Evolutionary conservation across 495 filamentous ascomycete species (phyloP).

Genomic region (Venustampulla echinocandica): DNA sequence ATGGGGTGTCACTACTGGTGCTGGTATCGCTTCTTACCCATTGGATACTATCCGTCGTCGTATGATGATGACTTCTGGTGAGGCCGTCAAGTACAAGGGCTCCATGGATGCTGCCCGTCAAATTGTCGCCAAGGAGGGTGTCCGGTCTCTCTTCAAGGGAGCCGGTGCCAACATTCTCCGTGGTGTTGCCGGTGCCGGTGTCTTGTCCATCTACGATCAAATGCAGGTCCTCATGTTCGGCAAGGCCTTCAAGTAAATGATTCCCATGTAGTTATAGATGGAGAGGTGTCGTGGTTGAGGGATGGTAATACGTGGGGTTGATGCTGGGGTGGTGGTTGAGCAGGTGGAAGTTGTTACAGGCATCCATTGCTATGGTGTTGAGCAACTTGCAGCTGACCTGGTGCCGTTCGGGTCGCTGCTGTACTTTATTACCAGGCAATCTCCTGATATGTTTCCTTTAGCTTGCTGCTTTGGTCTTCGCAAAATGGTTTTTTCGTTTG

Average conservation of each 20-base stretch:
- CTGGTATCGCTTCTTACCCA: conserved; percentile 99
- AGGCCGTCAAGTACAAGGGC: conserved; percentile 98
- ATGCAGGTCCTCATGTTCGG: conserved; percentile 97
- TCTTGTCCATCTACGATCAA: conserved; percentile 99
- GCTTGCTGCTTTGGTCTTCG: conserved; percentile 19
- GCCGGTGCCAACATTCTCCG: conserved; percentile 99
- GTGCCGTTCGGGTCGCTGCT: conserved; percentile 35
- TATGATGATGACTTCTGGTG: conserved; percentile 98
- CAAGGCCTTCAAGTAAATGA: conserved; percentile 94
- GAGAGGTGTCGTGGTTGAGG: conserved; percentile 16
- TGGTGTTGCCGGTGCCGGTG: conserved; percentile 99
- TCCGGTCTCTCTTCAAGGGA: conserved; percentile 99
- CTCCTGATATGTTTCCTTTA: conserved; percentile 44
- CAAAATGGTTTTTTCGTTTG: conserved; percentile 17
- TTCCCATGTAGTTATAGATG: conserved; percentile 23
- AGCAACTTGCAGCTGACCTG: conserved; percentile 29
- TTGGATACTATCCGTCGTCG: conserved; percentile 99
- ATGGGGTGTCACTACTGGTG: conserved; percentile 99
- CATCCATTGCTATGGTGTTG: conserved; percentile 38
- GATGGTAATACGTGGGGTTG: conserved; percentile 22
- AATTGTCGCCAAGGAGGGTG: conserved; percentile 95
- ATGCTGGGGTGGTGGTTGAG: conserved; percentile 27
- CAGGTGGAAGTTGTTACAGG: conserved; percentile 27
- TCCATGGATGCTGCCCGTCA: conserved; percentile 89
- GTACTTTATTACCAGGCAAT: conserved; percentile 55